phyloP scores from a whole-genome alignment of 2,329 filamentous ascomycete genomes.

The Aureobasidium sp. region DNA sequence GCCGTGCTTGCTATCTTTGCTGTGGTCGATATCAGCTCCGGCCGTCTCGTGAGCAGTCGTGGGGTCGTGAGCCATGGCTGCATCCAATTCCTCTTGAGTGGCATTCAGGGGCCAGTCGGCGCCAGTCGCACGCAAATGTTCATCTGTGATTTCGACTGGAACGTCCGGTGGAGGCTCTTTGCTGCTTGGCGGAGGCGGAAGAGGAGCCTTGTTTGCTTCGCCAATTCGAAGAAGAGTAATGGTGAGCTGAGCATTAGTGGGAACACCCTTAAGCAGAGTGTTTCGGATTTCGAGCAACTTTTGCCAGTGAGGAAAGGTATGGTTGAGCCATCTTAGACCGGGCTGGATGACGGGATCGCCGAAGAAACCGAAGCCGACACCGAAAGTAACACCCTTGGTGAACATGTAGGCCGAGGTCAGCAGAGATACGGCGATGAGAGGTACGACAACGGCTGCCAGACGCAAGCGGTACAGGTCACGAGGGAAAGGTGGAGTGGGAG shows the following conservation, averaged over 20 bases:
- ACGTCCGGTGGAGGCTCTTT: slow-evolving; percentile 39
- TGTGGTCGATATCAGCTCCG: slow-evolving; percentile 45
- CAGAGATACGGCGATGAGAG: slow-evolving; percentile 35
- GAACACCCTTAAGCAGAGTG: slow-evolving; percentile 70
- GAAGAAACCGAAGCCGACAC: slow-evolving; percentile 69
- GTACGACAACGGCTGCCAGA: slow-evolving; percentile 38
- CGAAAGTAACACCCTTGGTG: slow-evolving; percentile 57
- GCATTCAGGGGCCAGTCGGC: slow-evolving; percentile 53
- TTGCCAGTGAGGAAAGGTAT: slow-evolving; percentile 61
- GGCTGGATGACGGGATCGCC: slow-evolving; percentile 64
- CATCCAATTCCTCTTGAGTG: slow-evolving; percentile 56
- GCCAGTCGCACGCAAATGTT: slow-evolving; percentile 44
- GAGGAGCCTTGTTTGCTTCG: slow-evolving; percentile 69
- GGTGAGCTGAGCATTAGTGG: slow-evolving; percentile 77
- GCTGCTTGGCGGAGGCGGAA: slow-evolving; percentile 52
- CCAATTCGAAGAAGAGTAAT: slow-evolving; percentile 74
- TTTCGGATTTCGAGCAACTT: slow-evolving; percentile 66
- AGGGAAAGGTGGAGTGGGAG: slow-evolving; percentile 42
- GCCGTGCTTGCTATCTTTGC: slow-evolving; percentile 41
- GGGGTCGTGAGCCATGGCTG: slow-evolving; percentile 45
- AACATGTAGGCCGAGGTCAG: slow-evolving; percentile 44
- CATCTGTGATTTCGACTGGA: slow-evolving; percentile 42
- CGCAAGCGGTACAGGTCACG: slow-evolving; percentile 36
- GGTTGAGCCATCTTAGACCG: slow-evolving; percentile 52
- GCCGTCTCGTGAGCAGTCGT: slow-evolving; percentile 41